Base-by-base conservation (phyloP, 2,329 filamentous ascomycete genomes). In the Cytospora piceae region DNA sequence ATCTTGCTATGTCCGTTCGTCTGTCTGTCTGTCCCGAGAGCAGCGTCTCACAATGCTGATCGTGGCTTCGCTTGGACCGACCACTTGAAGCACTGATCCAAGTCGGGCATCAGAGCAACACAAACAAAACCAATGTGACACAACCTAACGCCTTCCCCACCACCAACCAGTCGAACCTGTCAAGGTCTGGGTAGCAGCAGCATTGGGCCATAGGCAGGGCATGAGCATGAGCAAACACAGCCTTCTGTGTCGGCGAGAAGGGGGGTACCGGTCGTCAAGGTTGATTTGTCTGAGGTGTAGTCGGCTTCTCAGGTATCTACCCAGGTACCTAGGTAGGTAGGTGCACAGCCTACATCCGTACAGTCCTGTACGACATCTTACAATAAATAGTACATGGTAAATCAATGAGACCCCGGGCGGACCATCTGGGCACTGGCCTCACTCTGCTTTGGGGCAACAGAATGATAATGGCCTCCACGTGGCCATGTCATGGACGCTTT, bases 271-370 rank as follows among this genome's bases (percentile, higher is more conserved):
- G 49, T 20, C 5, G 3, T 34, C 32, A 34, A 34, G 12, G 34
- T 37, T 61, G 49, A 15, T 22, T 52, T 61, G 59, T 46, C 59
- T 61, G 52, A 56, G 60, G 56, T 53, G 24, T 11, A 53, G 61
- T 29, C 61, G 31, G 53, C 54, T 57, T n/a, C 27, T 3, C 5
- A 29, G 3, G 5, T 29, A 29, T 3, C 3, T 29, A 3, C 27
- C 27, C 5, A 29, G 27, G 27, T 29, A 29, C 27, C 5, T 29
- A 29, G 27, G 27, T 29, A 29, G 5, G 27, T 29, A 29, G 27
- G 5, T 29, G 27, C 27, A 29, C 3, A n/a, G n/a, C n/a, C 53
- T 27, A 29, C 14, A 37, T 53, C 9, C 32, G 37, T 46, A 62
- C 46, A 56, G 60, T 46, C 56, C 37, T 20, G 39, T 20, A 20